These are phyloP conservation scores for Xenosphaeropsis pyriputrescens DNA, from an alignment of 2,329 filamentous ascomycete species.

Conservation along the genomic window DNA sequence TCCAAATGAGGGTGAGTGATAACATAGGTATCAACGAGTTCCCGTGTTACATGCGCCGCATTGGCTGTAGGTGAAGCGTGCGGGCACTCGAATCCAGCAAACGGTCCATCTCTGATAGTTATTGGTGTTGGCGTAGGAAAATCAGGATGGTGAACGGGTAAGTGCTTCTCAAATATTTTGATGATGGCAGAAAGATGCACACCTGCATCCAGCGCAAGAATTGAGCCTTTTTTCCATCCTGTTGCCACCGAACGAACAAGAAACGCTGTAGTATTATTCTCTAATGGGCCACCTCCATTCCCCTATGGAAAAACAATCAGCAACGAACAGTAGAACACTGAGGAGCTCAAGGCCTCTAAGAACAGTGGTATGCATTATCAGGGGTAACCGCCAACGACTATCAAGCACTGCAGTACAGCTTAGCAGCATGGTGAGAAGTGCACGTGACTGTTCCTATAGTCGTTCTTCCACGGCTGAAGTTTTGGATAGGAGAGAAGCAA, in stretches of 20 bases:
- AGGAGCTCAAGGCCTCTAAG: no score
- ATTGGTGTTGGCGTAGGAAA: slow-evolving; percentile 29
- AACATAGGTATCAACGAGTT: slow-evolving; percentile 74
- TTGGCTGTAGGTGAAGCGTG: slow-evolving; percentile 57
- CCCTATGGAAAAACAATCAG: slow-evolving; percentile 38
- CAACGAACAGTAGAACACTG: slow-evolving; percentile 13
- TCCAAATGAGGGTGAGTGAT: slow-evolving; percentile 97
- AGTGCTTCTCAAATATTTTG: slow-evolving; percentile 41
- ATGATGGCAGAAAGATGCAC: slow-evolving; percentile 77
- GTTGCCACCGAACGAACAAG: slow-evolving; percentile 70
- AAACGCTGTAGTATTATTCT: slow-evolving; percentile 81
- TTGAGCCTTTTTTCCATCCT: slow-evolving; percentile 67
- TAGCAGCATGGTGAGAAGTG: no score
- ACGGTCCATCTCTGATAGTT: slow-evolving; percentile 54
- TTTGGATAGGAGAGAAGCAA: no score
- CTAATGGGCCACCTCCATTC: slow-evolving; percentile 74
- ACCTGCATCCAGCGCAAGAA: slow-evolving; percentile 88
- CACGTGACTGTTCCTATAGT: no score
- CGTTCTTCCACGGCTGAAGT: no score
- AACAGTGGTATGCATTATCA: no score
- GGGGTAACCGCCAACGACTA: no score
- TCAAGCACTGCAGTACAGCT: no score
- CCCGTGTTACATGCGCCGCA: slow-evolving; percentile 63
- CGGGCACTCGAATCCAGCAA: slow-evolving; percentile 62
- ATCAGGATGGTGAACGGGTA: slow-evolving; percentile 20